These are phyloP conservation scores for Metarhizium humberi DNA, from an alignment of 2,329 filamentous ascomycete species.

Conservation along the genomic window DNA sequence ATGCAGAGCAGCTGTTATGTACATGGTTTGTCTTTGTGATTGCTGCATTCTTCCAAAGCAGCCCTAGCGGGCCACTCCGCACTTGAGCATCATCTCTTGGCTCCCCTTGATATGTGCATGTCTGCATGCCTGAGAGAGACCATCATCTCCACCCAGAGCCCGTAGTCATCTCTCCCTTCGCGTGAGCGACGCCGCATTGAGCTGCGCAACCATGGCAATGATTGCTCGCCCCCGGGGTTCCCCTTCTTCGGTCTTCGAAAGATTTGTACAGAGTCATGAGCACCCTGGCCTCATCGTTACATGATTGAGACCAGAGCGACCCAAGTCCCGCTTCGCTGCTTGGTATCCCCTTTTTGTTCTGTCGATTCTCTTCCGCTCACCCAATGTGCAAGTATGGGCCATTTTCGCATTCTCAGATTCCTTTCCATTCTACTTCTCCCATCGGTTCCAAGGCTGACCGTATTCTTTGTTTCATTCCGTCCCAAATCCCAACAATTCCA, in stretches of 20 bases:
- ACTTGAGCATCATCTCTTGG: slow-evolving; percentile 4
- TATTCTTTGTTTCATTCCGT: slow-evolving; percentile 18
- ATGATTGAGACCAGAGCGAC: neutral
- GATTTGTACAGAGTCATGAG: slow-evolving; percentile 22
- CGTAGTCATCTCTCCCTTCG: neutral
- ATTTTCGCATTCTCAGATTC: slow-evolving; percentile 24
- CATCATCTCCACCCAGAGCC: neutral
- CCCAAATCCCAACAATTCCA: slow-evolving; percentile 10
- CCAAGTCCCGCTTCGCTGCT: neutral
- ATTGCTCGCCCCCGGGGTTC: slow-evolving; percentile 8
- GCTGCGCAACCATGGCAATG: neutral
- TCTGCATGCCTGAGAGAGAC: neutral
- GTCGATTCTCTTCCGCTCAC: neutral
- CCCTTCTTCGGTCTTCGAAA: slow-evolving; percentile 9
- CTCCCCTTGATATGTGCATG: neutral
- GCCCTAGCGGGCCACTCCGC: neutral
- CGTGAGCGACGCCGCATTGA: neutral
- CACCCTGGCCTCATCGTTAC: slow-evolving; percentile 8
- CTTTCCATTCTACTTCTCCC: slow-evolving; percentile 6
- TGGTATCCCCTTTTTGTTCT: neutral
- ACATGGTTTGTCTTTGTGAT: neutral
- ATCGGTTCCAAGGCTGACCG: slow-evolving; percentile 16
- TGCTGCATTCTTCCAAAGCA: neutral
- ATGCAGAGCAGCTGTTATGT: neutral
- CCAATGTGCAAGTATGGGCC: slow-evolving; percentile 7